These are phyloP conservation scores for Arachnomyces sp. DNA, from an alignment of 2,329 filamentous ascomycete species.

Conservation along the genomic window DNA sequence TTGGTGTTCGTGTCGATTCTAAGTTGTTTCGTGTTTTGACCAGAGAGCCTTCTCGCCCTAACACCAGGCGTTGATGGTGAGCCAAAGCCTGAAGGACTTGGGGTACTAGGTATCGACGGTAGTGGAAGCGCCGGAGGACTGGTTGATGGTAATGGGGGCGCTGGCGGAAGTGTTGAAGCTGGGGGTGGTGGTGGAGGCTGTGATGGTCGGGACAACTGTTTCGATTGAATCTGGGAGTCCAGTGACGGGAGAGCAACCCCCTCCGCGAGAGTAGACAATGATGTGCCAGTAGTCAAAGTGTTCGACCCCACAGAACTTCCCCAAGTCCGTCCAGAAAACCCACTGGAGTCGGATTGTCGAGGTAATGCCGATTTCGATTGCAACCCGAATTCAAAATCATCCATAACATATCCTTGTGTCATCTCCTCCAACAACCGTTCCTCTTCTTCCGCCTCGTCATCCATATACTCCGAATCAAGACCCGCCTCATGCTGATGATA, in stretches of 20 bases:
- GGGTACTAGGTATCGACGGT: constrained; percentile 16
- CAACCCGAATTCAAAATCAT: constrained; percentile 69
- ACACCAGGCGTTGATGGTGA: constrained; percentile 46
- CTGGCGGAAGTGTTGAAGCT: constrained; percentile 5
- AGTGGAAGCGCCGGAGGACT: constrained; percentile 17
- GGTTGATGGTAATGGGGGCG: constrained; percentile 44
- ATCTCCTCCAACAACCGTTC: constrained; percentile 79
- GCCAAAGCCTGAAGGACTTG: constrained; percentile 21
- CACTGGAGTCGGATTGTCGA: constrained; percentile 74
- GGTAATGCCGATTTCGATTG: constrained; percentile 60
- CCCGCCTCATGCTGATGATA: constrained; percentile 2
- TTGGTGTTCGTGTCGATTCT: constrained; percentile 69
- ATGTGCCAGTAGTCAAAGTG: constrained; percentile 58
- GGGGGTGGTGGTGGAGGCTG: constrained; percentile 13
- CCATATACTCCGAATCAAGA: constrained; percentile 40
- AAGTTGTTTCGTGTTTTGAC: constrained; percentile 69
- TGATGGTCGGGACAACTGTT: constrained; percentile 24
- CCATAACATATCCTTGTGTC: constrained; percentile 71
- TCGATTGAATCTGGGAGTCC: constrained; percentile 26
- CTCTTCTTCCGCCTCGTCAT: constrained; percentile 62
- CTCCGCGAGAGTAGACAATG: constrained; percentile 66
- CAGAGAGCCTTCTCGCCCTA: constrained; percentile 68
- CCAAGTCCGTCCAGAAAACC: constrained; percentile 68
- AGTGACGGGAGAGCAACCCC: constrained; percentile 35
- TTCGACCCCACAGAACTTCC: constrained; percentile 70